Conservation (phyloP, 148 eudicot genomes). For the Rhododendron molle region DNA sequence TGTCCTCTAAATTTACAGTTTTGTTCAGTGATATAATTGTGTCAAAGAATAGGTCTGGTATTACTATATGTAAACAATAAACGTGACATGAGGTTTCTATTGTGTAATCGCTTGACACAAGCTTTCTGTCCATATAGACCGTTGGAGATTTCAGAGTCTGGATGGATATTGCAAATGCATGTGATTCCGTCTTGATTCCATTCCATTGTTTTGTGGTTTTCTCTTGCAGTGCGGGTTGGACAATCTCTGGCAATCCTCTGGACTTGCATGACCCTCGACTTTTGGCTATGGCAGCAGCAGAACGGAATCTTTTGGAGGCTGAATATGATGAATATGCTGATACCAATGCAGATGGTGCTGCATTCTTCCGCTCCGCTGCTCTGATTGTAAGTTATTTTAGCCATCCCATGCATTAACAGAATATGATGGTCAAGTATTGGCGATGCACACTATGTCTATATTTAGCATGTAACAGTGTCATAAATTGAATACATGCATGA, state of each 20-base stretch:
- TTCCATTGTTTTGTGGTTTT: slow-evolving; percentile 7
- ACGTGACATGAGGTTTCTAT: background rate
- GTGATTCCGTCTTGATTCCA: background rate
- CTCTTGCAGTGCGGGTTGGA: slow-evolving; percentile 42
- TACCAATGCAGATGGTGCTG: slow-evolving; percentile 70
- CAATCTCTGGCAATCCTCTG: slow-evolving; percentile 58
- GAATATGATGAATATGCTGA: slow-evolving; percentile 83
- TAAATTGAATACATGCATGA: background rate
- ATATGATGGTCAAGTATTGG: background rate
- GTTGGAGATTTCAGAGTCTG: background rate
- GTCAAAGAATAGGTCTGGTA: background rate
- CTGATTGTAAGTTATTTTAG: slow-evolving; percentile 50
- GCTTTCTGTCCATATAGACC: background rate
- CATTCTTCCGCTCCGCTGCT: slow-evolving; percentile 82
- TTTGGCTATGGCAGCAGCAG: slow-evolving; percentile 83
- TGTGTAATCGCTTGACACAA: background rate
- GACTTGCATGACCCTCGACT: slow-evolving; percentile 71
- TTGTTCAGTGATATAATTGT: background rate
- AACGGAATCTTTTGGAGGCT: slow-evolving; percentile 56
- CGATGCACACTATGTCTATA: background rate
- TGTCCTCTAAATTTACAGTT: background rate
- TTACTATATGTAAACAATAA: background rate
- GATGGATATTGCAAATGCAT: background rate
- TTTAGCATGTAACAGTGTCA: background rate
- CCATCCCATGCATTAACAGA: background rate